Base-by-base conservation (phyloP, 768 basidiomycete genomes). In the Boletus coccyginus region DNA sequence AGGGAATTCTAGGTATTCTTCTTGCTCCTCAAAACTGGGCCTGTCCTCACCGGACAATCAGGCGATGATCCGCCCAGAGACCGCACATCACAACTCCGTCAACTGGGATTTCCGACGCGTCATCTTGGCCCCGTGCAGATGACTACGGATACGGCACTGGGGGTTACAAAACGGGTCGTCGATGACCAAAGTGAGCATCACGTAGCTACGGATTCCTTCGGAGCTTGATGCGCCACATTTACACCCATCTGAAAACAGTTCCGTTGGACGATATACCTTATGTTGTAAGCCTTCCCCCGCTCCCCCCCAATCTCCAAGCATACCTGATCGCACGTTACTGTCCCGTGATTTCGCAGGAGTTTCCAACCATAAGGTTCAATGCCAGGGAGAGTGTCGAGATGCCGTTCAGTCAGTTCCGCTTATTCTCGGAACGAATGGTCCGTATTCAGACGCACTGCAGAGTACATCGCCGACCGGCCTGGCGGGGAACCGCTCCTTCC, bases 91-190 rank as follows among this genome's bases (percentile, higher is more conserved):
- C 92, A 96, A 67, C 81, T 99, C 36, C 87, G 96, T 32, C 80
- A 79, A 16, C 74, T 94, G 38, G 94, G 94, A 1, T 99, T 96
- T 70, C 90, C 92, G 1, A 82, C 82, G 7, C 82, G 97, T 33
- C 91, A 90, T 70, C 78, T 99, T 9, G 94, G 94, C 0, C 76
- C 85, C 3, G 78, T 93, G 1, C 97, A 99, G 73, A 99, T 99
- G 97, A 98, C 97, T 33, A 99, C 97, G 0, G 96, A 99, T 73
- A 98, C 96, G 2, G 96, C 96, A 1, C 77, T 98, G 0, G 92
- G 89, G 6, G 96, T 97, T 5, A 92, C 93, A 1, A 94, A 93
- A 67, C 72, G 83, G 5, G 87, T 95, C 16, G 86, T 94, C 0
- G 71, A 86, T 46, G 90, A 94, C 68, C 79, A 84, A 66, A 73